phyloP scores from a whole-genome alignment of 148 eudicot genomes.

The Beta vulgaris region DNA sequence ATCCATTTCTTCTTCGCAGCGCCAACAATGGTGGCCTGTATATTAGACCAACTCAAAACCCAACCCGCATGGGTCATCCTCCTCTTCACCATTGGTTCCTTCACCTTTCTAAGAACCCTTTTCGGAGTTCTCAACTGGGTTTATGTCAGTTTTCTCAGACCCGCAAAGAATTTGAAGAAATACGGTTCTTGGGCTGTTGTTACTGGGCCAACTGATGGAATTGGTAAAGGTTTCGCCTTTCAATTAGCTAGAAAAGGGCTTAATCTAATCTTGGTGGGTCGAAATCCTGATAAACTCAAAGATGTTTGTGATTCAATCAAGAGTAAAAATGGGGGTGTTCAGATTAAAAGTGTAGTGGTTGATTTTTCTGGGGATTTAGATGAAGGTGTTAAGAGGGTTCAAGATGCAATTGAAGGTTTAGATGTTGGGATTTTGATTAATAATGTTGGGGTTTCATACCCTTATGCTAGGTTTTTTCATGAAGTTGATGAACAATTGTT shows the following conservation, averaged over 20 bases:
- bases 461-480: conserved; percentile 49
- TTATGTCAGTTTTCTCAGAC: conserved; percentile 68
- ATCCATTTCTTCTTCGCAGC: not conserved
- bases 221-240: conserved; percentile 86
- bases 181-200: conserved; percentile 95
- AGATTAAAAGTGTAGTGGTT: conserved; percentile 40
- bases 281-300: conserved; percentile 68
- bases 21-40: conserved; percentile 39
- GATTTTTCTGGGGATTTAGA: conserved; percentile 45
- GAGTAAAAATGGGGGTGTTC: conserved; percentile 27
- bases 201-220: conserved; percentile 95
- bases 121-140: conserved; percentile 59
- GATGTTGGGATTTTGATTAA: conserved; percentile 60
- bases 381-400: conserved; percentile 35
- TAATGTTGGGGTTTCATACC: conserved; percentile 53
- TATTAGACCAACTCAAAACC: conserved; percentile 42
- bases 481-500: conserved; percentile 40
- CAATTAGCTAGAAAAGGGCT: conserved; percentile 76
- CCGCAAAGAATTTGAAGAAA: conserved; percentile 72
- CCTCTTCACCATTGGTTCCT: conserved; percentile 41
- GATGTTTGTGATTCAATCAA: conserved; percentile 62
- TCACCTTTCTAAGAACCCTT: conserved; percentile 37
- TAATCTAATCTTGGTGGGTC: conserved; percentile 66
- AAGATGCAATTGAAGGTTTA: conserved; percentile 36
- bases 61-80: conserved; percentile 64